phyloP scores from a whole-genome alignment of 2,329 filamentous ascomycete species.

The Cladosporium sp. region DNA sequence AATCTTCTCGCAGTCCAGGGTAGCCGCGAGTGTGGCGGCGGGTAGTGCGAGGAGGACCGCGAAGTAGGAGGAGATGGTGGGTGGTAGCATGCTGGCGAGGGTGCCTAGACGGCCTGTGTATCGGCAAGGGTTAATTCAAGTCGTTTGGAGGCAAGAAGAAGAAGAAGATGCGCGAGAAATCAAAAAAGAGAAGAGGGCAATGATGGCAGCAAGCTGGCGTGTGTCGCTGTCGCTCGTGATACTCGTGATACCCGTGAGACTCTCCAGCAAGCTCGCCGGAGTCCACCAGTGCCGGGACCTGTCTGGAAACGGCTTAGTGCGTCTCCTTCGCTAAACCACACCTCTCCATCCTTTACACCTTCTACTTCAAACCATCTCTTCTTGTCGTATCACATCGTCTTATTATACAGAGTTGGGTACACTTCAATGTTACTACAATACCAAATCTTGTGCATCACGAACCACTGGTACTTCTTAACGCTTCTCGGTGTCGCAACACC shows the following conservation, averaged over 20 bases:
- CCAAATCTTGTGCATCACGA: not conserved
- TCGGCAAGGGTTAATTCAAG: not conserved
- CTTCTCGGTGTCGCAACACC: not conserved
- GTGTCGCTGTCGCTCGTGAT: slow-evolving; percentile 12
- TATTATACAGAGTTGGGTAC: not conserved
- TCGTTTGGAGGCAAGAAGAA: not conserved
- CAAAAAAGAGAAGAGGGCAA: not conserved
- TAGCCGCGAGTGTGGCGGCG: slow-evolving; percentile 44
- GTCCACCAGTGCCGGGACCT: not conserved
- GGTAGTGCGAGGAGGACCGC: slow-evolving; percentile 33
- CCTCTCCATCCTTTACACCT: not conserved
- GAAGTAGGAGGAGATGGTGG: slow-evolving; percentile 24
- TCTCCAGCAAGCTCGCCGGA: not conserved
- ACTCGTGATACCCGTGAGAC: slow-evolving; percentile 18
- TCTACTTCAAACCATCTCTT: not conserved
- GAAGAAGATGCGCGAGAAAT: slow-evolving; percentile 11
- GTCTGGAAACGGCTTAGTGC: not conserved
- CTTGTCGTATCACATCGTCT: not conserved
- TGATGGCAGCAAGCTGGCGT: not conserved
- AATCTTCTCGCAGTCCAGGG: slow-evolving; percentile 64
- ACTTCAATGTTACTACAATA: not conserved
- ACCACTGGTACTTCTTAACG: not conserved
- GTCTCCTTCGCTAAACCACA: slow-evolving; percentile 3
- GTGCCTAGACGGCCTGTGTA: not conserved
- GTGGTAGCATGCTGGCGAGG: slow-evolving; percentile 9